phyloP scores from a whole-genome alignment of 495 filamentous ascomycete genomes.

The Staphylotrichum tortipilum region DNA sequence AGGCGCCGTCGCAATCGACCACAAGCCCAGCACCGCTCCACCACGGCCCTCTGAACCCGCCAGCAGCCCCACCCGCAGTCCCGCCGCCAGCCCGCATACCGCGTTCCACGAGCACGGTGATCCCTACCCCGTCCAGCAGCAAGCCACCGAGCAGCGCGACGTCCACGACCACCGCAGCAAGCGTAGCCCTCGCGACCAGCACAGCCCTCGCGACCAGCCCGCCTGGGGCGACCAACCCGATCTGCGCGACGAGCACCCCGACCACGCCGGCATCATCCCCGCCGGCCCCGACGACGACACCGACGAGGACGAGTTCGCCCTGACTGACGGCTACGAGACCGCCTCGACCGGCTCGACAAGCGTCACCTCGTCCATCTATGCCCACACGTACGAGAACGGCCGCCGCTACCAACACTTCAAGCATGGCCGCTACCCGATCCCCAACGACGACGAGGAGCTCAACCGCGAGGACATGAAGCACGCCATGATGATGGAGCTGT shows the following conservation, averaged over 20 bases:
- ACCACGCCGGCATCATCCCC: slow-evolving; percentile 13
- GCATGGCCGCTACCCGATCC: slow-evolving; percentile 47
- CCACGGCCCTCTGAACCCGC: background rate
- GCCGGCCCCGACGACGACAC: slow-evolving; percentile 5
- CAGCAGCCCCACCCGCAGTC: background rate
- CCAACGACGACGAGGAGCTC: slow-evolving; percentile 48
- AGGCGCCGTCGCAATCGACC: too few species aligned
- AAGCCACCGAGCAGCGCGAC: too few species aligned
- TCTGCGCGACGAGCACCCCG: too few species aligned
- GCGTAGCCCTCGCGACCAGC: too few species aligned
- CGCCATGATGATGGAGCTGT: slow-evolving; percentile 27
- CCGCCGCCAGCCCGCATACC: background rate
- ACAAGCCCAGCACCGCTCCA: background rate
- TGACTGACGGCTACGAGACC: slow-evolving; percentile 23
- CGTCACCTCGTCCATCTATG: slow-evolving; percentile 33
- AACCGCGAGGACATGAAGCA: slow-evolving; percentile 41
- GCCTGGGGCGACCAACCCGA: too few species aligned
- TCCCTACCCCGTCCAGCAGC: background rate
- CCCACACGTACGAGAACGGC: slow-evolving; percentile 46
- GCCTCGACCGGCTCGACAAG: slow-evolving; percentile 25
- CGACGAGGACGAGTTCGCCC: slow-evolving; percentile 22
- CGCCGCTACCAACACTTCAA: slow-evolving; percentile 49
- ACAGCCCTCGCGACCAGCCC: too few species aligned
- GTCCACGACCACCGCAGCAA: too few species aligned
- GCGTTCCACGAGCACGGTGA: background rate